Percentiles rank a stretch among this genome's conserved stretches.
Conservation (phyloP, 805 yeast genomes). For the Monosporozyma aerobia region DNA sequence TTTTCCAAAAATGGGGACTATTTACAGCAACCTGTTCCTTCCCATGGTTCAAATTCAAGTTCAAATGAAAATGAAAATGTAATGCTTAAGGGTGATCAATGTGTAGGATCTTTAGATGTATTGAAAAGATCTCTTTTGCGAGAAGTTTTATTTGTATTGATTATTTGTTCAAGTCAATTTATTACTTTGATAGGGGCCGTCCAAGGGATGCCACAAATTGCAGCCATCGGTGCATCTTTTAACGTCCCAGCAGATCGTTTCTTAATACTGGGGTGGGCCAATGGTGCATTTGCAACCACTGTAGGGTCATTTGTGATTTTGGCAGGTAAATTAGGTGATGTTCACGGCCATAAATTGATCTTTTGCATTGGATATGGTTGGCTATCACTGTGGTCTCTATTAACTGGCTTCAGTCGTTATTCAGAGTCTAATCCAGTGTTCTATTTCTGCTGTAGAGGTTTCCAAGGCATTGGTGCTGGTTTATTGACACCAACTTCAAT, state of each 20-base stretch:
- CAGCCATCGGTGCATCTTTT: slow-evolving; percentile 3
- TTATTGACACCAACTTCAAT: slow-evolving; percentile 48
- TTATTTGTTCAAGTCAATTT: slow-evolving; percentile 7
- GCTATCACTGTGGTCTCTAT: slow-evolving; percentile 48
- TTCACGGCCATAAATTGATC: slow-evolving; percentile 49
- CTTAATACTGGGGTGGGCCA: slow-evolving; percentile 10
- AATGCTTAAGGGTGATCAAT: neutral
- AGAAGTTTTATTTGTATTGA: slow-evolving; percentile 6
- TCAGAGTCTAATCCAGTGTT: slow-evolving; percentile 12
- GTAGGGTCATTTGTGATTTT: slow-evolving; percentile 57
- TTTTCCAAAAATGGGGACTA: neutral
- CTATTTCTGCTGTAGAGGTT: slow-evolving; percentile 38
- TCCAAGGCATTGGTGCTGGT: slow-evolving; percentile 60
- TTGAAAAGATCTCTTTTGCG: slow-evolving; percentile 1
- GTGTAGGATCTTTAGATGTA: neutral
- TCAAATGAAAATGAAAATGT: neutral
- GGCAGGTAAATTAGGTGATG: slow-evolving; percentile 64
- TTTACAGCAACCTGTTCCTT: neutral
- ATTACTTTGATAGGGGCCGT: slow-evolving; percentile 7
- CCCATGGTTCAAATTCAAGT: neutral
- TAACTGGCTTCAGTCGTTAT: slow-evolving; percentile 43
- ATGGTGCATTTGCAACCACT: slow-evolving; percentile 10
- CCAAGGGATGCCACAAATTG: slow-evolving; percentile 10
- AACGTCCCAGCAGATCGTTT: slow-evolving; percentile 1
- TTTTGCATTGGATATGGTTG: slow-evolving; percentile 49